Percentiles rank a stretch among this genome's conserved stretches.
phyloP scores from a whole-genome alignment of 768 basidiomycete species.

The Kwoniella mangroviensis region DNA sequence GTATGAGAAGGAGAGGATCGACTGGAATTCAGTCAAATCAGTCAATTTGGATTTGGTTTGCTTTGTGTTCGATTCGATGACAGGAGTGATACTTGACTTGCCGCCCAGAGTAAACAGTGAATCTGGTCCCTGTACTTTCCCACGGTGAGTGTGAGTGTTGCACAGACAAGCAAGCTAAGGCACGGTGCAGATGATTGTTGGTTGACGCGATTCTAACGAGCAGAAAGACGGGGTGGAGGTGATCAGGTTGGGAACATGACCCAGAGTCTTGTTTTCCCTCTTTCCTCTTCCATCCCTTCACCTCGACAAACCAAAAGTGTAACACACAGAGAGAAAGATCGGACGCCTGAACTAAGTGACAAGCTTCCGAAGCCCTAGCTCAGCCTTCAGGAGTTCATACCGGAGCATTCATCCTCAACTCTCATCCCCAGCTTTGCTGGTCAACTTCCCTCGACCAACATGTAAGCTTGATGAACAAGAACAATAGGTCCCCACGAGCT shows the following conservation, averaged over 20 bases:
- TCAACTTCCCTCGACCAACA: slow-evolving; percentile 8
- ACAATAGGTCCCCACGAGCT: slow-evolving; percentile 3
- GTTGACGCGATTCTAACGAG: slow-evolving; percentile 21
- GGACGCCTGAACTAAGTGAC: too few species aligned
- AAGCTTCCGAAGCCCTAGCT: too few species aligned
- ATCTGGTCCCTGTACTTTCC: slow-evolving; percentile 5
- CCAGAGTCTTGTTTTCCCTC: not conserved
- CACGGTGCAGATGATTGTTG: not conserved
- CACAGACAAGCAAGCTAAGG: not conserved
- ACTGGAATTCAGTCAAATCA: not conserved
- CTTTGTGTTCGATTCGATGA: not conserved
- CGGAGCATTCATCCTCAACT: not conserved
- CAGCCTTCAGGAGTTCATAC: too few species aligned
- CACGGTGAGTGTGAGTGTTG: slow-evolving; percentile 2
- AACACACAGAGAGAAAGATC: not conserved
- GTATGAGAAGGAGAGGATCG: too few species aligned
- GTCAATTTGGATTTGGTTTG: not conserved
- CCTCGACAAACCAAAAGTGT: not conserved
- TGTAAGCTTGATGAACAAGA: not conserved
- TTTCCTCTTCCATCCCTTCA: not conserved
- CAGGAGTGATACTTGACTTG: not conserved
- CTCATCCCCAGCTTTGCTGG: not conserved
- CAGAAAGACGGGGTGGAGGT: slow-evolving; percentile 22
- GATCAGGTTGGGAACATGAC: slow-evolving; percentile 2
- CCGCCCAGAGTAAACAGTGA: slow-evolving; percentile 9